Conservation (phyloP, 148 eudicot species). For the Vaccinium macrocarpon region DNA sequence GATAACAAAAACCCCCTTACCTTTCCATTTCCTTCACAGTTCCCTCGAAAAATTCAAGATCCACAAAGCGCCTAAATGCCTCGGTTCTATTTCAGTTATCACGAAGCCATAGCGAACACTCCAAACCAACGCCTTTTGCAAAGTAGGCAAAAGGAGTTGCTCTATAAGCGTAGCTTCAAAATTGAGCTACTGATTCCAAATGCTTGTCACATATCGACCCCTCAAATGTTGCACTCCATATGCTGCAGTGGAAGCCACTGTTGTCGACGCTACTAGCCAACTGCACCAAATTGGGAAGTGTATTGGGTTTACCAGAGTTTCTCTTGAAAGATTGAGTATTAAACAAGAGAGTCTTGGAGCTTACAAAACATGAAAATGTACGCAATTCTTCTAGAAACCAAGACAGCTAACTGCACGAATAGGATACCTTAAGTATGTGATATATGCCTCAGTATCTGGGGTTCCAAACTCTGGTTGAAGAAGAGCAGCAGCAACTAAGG, state of each 20-base stretch:
- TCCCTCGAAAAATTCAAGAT: background rate
- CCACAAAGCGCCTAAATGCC: background rate
- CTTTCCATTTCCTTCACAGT: background rate
- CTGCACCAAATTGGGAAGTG: constrained; percentile 37
- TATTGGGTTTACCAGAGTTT: background rate
- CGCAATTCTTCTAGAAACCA: background rate
- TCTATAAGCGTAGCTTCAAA: background rate
- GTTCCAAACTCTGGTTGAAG: constrained; percentile 93
- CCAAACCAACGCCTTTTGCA: background rate
- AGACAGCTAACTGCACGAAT: background rate
- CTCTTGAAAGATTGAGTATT: background rate
- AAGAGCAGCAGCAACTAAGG: constrained; percentile 79
- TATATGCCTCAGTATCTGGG: constrained; percentile 59
- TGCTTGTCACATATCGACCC: constrained; percentile 27
- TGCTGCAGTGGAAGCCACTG: constrained; percentile 79
- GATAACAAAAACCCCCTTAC: background rate
- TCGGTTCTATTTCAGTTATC: constrained; percentile 9
- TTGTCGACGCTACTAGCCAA: constrained; percentile 90
- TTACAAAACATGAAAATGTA: background rate
- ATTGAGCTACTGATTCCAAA: constrained; percentile 24
- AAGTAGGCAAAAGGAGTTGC: background rate
- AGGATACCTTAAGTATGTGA: constrained; percentile 73
- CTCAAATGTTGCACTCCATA: constrained; percentile 73
- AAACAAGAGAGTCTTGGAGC: background rate
- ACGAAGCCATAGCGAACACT: background rate